A percentile compares a stretch with the other conserved stretches of the same genome.
These are phyloP conservation scores for Salisapilia sapeloensis DNA, from an alignment of 352 stramenopile species.

Conservation along the genomic window DNA sequence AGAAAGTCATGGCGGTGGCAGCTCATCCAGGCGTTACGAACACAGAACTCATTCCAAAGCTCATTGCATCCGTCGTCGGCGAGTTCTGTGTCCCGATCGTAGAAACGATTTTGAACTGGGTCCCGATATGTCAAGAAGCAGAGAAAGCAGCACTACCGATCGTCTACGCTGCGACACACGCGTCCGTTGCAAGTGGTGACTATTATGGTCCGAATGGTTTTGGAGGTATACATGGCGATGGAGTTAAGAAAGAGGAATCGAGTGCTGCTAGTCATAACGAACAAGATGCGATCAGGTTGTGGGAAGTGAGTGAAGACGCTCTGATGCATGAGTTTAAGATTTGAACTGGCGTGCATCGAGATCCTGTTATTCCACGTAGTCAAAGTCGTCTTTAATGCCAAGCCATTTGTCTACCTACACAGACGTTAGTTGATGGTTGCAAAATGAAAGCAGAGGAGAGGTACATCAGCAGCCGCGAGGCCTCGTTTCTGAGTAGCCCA, in stretches of 20 bases:
- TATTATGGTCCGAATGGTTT: constrained; percentile 17
- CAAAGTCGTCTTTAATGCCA: constrained; percentile 72
- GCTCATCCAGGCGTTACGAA: constrained; percentile 13
- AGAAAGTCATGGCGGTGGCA: constrained; percentile 12
- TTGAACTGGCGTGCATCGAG: too few relatives aligned
- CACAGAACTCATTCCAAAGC: constrained; percentile 14
- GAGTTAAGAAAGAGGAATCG: constrained; percentile 8
- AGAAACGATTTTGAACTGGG: constrained; percentile 8
- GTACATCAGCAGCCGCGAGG: constrained; percentile 38
- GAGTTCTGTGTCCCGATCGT: constrained; percentile 6
- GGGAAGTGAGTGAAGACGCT: constrained; percentile 17
- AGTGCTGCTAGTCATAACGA: constrained; percentile 12
- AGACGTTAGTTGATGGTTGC: too few relatives aligned
- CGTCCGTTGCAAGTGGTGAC: constrained; percentile 5
- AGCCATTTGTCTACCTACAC: constrained; percentile 74
- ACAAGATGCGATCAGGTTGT: constrained; percentile 10
- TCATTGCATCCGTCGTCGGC: constrained; percentile 3
- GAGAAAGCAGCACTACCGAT: constrained; percentile 9
- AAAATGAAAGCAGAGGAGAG: background rate
- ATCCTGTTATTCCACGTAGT: constrained; percentile 69
- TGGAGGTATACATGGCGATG: constrained; percentile 5
- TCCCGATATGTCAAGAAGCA: constrained; percentile 7
- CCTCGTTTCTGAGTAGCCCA: constrained; percentile 71
- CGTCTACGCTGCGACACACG: constrained; percentile 10
- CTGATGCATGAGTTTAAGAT: too few relatives aligned